A percentile compares a stretch with the other conserved stretches of the same genome.
phyloP scores from a whole-genome alignment of 306 rosid genomes.

The Datisca glomerata region DNA sequence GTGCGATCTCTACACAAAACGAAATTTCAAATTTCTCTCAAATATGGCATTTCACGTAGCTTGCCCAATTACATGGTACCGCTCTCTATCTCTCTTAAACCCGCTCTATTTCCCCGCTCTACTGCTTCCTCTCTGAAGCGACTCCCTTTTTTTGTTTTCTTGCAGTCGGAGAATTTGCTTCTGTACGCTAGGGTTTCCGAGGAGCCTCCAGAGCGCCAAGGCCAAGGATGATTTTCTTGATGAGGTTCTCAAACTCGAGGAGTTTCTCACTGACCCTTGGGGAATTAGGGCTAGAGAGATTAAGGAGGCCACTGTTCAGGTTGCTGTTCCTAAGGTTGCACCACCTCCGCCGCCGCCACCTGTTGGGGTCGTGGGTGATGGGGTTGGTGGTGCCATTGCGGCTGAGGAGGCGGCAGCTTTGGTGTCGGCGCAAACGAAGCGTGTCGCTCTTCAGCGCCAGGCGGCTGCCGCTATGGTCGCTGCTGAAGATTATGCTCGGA shows the following conservation, averaged over 20 bases:
- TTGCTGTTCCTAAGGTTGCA: conserved; percentile 59
- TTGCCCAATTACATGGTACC: conserved; percentile 76
- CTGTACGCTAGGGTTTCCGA: conserved; percentile 64
- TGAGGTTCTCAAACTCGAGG: conserved; percentile 34
- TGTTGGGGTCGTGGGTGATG: conserved; percentile 17
- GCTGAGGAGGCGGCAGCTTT: conserved; percentile 46
- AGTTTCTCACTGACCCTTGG: conserved; percentile 35
- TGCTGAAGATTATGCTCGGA: conserved; percentile 84
- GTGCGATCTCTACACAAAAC: conserved; percentile 14
- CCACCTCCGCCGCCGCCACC: conserved; percentile 51
- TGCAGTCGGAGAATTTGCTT: conserved; percentile 61
- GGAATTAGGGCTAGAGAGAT: conserved; percentile 39
- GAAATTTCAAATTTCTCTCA: conserved; percentile 24
- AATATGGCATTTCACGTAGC: conserved; percentile 83
- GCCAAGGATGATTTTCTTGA: conserved; percentile 31
- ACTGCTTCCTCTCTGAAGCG: neutral
- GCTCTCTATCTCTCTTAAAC: neutral
- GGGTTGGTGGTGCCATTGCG: conserved; percentile 17
- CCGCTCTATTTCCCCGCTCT: conserved; percentile 9
- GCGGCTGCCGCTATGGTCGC: conserved; percentile 98
- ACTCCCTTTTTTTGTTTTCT: conserved; percentile 3
- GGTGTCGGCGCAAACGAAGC: conserved; percentile 71
- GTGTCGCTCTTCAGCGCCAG: conserved; percentile 64
- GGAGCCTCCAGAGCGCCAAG: conserved; percentile 20
- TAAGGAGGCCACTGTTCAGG: conserved; percentile 31